phyloP scores from a whole-genome alignment of 768 basidiomycete genomes.

The Amanita pallidorosea region DNA sequence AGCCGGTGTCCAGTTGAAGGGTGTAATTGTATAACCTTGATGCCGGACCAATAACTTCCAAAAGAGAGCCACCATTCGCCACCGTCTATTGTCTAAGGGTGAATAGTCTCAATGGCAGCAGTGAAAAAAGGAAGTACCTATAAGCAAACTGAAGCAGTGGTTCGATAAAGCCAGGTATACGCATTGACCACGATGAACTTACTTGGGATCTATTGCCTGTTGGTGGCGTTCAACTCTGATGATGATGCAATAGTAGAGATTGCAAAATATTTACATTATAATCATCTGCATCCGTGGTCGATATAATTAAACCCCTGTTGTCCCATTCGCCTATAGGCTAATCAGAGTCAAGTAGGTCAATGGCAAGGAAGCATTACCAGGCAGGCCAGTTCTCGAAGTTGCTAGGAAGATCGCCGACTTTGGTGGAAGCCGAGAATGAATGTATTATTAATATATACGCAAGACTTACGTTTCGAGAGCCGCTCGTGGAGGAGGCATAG shows the following conservation, averaged over 20 bases:
- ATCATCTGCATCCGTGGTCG: constrained; percentile 19
- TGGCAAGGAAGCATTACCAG: constrained; percentile 2
- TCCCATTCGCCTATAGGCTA: constrained; percentile 25
- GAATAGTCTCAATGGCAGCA: too few relatives aligned
- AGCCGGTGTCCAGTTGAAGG: constrained; percentile 31
- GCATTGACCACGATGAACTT: constrained; percentile 8
- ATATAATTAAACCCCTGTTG: constrained; percentile 36
- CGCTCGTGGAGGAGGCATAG: constrained; percentile 13
- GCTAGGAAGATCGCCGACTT: constrained; percentile 18
- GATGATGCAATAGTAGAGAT: not conserved
- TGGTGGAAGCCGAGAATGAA: too few relatives aligned
- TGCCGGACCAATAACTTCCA: constrained; percentile 18
- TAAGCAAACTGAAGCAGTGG: not conserved
- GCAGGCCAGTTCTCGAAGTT: not conserved
- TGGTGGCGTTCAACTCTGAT: not conserved
- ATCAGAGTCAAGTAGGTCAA: not conserved
- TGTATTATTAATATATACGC: too few relatives aligned
- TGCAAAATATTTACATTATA: constrained; percentile 28
- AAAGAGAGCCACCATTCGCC: too few relatives aligned
- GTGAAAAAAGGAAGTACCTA: not conserved
- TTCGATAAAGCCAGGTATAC: too few relatives aligned
- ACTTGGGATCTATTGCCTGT: constrained; percentile 47
- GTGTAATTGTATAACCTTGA: constrained; percentile 29
- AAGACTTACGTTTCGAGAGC: constrained; percentile 22
- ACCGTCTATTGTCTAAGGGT: too few relatives aligned